Evolutionary conservation across 2,329 filamentous ascomycete genomes (phyloP).

Genomic region (Aspergillus udagawae): DNA sequence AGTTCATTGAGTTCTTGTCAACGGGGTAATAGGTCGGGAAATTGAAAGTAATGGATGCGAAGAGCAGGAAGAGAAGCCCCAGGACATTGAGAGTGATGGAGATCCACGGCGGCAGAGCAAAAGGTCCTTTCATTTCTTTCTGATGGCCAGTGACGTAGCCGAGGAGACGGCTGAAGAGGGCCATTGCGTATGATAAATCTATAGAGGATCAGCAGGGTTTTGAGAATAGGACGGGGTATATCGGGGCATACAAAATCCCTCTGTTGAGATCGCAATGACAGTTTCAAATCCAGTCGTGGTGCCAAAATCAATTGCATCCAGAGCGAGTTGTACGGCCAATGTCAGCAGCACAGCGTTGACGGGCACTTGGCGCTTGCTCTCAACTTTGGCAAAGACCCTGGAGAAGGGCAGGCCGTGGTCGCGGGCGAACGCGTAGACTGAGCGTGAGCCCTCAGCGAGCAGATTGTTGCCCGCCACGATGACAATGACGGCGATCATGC

Average conservation of each 20-base stretch:
- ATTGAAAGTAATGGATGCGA: conserved; percentile 55
- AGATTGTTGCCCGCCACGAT: conserved; percentile 45
- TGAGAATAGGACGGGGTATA: too few relatives aligned
- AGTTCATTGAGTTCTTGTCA: conserved; percentile 55
- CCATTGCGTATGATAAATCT: conserved; percentile 57
- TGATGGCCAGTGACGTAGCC: conserved; percentile 43
- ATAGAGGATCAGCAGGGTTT: neutral
- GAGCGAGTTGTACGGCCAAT: conserved; percentile 47
- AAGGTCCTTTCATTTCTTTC: conserved; percentile 33
- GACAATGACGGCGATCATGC: conserved; percentile 48
- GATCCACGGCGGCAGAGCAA: conserved; percentile 42
- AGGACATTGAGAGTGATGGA: conserved; percentile 46
- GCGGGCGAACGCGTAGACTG: conserved; percentile 46
- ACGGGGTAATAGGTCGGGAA: conserved; percentile 52
- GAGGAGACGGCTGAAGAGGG: conserved; percentile 49
- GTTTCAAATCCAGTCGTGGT: conserved; percentile 54
- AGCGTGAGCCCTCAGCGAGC: conserved; percentile 46
- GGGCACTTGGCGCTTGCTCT: conserved; percentile 45
- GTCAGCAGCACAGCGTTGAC: conserved; percentile 49
- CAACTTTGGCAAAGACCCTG: conserved; percentile 43
- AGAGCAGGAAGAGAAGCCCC: conserved; percentile 51
- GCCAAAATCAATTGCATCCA: conserved; percentile 55
- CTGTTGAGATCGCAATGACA: conserved; percentile 54
- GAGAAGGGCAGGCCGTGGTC: conserved; percentile 54
- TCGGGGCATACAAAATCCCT: conserved; percentile 49